A percentile compares a stretch with the other conserved stretches of the same genome.
Conservation (phyloP, 306 rosid species). For the Sphenostylis stenocarpa region DNA sequence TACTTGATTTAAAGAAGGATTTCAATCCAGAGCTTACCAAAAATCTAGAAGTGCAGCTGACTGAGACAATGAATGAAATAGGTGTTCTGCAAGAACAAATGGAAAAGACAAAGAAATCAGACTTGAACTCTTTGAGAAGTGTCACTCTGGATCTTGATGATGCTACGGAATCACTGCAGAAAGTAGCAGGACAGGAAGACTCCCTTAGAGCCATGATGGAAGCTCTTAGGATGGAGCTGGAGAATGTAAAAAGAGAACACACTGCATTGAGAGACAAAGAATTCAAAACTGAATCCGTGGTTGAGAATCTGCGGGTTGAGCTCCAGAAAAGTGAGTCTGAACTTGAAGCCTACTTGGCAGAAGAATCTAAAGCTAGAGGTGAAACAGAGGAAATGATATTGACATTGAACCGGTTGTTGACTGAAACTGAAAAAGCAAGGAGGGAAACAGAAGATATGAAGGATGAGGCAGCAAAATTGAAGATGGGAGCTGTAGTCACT, state of each 20-base stretch:
- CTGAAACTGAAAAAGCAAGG: slow-evolving; percentile 52
- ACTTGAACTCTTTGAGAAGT: slow-evolving; percentile 49
- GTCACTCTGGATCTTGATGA: slow-evolving; percentile 65
- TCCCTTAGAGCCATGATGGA: slow-evolving; percentile 53
- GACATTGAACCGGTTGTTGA: slow-evolving; percentile 48
- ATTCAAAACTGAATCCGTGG: slow-evolving; percentile 65
- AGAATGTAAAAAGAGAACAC: slow-evolving; percentile 61
- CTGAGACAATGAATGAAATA: slow-evolving; percentile 52
- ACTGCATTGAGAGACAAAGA: slow-evolving; percentile 64
- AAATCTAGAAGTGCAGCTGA: slow-evolving; percentile 52
- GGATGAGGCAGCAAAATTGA: slow-evolving; percentile 53
- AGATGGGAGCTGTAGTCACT: slow-evolving; percentile 61
- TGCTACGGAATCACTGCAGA: slow-evolving; percentile 65
- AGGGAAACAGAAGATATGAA: slow-evolving; percentile 62
- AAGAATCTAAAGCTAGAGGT: slow-evolving; percentile 59
- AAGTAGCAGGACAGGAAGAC: slow-evolving; percentile 65
- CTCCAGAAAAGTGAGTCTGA: slow-evolving; percentile 58
- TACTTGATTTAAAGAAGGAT: slow-evolving; percentile 46
- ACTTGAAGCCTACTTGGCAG: slow-evolving; percentile 56
- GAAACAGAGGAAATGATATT: slow-evolving; percentile 62
- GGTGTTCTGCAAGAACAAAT: slow-evolving; percentile 54
- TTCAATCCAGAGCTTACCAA: slow-evolving; percentile 47
- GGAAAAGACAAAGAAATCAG: slow-evolving; percentile 54
- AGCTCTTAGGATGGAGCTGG: slow-evolving; percentile 56
- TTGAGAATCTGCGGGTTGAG: slow-evolving; percentile 54